phyloP scores from a whole-genome alignment of 805 yeast species.

The Monosporozyma servazzii region DNA sequence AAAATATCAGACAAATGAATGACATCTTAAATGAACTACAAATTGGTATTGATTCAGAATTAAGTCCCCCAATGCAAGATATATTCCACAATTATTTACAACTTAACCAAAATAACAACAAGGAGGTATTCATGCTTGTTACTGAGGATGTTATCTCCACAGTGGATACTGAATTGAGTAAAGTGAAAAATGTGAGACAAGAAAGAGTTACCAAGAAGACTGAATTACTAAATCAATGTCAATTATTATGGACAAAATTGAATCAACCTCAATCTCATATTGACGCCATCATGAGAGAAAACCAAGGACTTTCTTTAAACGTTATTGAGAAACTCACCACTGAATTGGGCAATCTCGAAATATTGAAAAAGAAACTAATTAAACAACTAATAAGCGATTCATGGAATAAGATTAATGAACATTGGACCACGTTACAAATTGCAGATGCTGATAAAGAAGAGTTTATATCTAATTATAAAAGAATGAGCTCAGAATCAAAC shows the following conservation, averaged over 20 bases:
- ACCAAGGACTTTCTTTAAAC: constrained; percentile 38
- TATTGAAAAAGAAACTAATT: constrained; percentile 53
- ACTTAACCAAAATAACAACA: not conserved
- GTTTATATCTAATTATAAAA: constrained; percentile 34
- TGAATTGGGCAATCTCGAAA: constrained; percentile 50
- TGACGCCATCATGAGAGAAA: constrained; percentile 33
- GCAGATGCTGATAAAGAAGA: constrained; percentile 40
- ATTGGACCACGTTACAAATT: constrained; percentile 57
- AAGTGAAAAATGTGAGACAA: constrained; percentile 19
- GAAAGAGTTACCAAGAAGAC: constrained; percentile 31
- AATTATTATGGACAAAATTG: constrained; percentile 47
- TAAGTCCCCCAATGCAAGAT: not conserved
- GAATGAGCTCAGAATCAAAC: constrained; percentile 8
- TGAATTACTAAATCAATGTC: constrained; percentile 34
- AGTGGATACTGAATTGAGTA: constrained; percentile 9
- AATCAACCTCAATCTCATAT: constrained; percentile 37
- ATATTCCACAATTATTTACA: not conserved
- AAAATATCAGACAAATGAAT: constrained; percentile 10
- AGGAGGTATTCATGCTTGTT: not conserved
- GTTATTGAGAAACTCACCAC: constrained; percentile 42
- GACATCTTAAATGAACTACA: constrained; percentile 16
- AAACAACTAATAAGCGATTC: constrained; percentile 59
- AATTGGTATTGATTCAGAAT: not conserved
- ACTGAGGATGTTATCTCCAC: not conserved
- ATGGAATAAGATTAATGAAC: constrained; percentile 45